Evolutionary conservation across 2,329 filamentous ascomycete genomes (phyloP).

Genomic region (Elsinoe necatrix): DNA sequence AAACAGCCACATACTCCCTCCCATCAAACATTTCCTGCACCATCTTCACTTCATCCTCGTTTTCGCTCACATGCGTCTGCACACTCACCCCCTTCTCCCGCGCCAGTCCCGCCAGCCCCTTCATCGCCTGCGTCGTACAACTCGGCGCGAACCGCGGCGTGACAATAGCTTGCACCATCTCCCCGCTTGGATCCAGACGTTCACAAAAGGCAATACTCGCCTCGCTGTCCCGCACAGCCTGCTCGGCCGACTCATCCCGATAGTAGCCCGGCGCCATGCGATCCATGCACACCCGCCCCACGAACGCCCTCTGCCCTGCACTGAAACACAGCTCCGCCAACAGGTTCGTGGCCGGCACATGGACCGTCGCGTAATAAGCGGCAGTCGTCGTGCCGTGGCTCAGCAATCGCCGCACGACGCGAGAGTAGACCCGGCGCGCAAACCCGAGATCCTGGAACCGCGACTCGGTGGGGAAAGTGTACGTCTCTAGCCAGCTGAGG

Average conservation of each 20-base stretch:
- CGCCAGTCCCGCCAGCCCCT: constrained; percentile 56
- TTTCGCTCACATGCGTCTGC: constrained; percentile 89
- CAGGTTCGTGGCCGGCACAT: constrained; percentile 81
- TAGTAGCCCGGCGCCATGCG: constrained; percentile 68
- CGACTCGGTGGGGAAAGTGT: constrained; percentile 88
- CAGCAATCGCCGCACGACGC: constrained; percentile 70
- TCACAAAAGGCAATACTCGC: constrained; percentile 50
- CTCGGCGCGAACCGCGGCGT: constrained; percentile 59
- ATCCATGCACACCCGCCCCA: constrained; percentile 96
- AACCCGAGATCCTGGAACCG: constrained; percentile 57
- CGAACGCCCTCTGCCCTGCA: constrained; percentile 77
- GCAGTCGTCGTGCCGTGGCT: constrained; percentile 88
- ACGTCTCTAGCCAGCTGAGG: constrained; percentile 84
- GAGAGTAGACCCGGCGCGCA: constrained; percentile 65
- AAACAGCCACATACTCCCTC: constrained; percentile 64
- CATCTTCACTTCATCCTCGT: constrained; percentile 61
- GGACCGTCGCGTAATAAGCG: constrained; percentile 87
- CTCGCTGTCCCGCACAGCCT: constrained; percentile 46
- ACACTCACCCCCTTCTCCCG: constrained; percentile 55
- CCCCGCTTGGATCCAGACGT: constrained; percentile 54
- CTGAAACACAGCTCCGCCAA: constrained; percentile 74
- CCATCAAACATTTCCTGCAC: constrained; percentile 59
- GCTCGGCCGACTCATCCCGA: constrained; percentile 58
- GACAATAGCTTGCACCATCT: constrained; percentile 67
- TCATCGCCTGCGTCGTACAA: constrained; percentile 49